Evolutionary conservation across 2,329 filamentous ascomycete species (phyloP), one percentile per base, ranked within the genome.

Genomic region (Tothia fuscella): DNA sequence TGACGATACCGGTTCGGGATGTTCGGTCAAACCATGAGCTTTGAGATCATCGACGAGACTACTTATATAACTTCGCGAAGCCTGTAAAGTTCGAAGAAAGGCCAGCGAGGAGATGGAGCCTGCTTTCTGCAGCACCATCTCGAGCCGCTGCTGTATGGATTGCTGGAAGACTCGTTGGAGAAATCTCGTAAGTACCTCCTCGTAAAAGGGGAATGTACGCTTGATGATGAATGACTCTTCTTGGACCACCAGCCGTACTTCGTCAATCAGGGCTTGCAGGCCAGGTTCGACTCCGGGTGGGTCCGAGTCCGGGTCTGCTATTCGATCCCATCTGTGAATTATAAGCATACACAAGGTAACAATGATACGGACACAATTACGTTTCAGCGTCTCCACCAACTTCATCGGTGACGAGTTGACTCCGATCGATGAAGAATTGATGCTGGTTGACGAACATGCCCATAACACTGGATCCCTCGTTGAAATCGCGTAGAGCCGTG

Each of bases 201-300:
- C 91, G 51, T 93, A 89, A 59, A 88, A 95, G 0, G 91, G 91
- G 55, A 98, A 98, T 0, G 91, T 89, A 39, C 87, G 78, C 60
- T 91, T 93, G 59, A 98, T 96, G 58, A 95, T 93, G 50, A 86
- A 84, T 7, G 89, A 95, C 56, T 98, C 91, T 54, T 96, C 89
- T 57, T 96, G 89, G 62, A 96, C 87, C 34, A 95, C 86, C 34
- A 95, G 81, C 59, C 82, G 86, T 53, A 96, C 88, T 59, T 98
- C 91, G 52, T 96, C 89, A 25, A 96, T 71, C 20, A 98, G 70
- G 4, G 85, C 89, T 62, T 96, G 89, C 42, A 98, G 65, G 52
- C 85, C 93, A 3, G 86, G 82, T 58, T 98, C 91, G 19, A 98
- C 82, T 6, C 85, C 83, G 0, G 89, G 88, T 2, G 88, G 83